Evolutionary conservation across 2,329 filamentous ascomycete species (phyloP), one percentile per base, ranked within the genome.

Genomic region (Neofusicoccum laricinum): DNA sequence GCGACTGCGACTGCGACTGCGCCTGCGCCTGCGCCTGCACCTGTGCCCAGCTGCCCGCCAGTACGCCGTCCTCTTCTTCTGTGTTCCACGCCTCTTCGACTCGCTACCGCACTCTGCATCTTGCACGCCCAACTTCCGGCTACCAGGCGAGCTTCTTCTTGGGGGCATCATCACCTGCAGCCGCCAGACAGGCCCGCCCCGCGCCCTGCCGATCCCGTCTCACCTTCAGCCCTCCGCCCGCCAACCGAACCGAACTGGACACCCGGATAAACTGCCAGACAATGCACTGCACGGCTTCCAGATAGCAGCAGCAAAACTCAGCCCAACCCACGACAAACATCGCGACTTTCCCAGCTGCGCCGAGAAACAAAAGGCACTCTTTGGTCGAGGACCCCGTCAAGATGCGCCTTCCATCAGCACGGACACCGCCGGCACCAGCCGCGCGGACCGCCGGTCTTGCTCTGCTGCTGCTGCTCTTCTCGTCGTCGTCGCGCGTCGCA

Each of bases 181-280:
- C 38, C 12, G 21, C 38, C 38, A 19, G 25, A 21, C 21, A 17
- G 53, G 17, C 51, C 38, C 38, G 38, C 51, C 51, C 51, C 10
- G 10, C 53, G 38, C 53, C 55, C 55, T 46, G 55, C n/a, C 55
- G 55, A 59, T 46, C 55, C 30, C 46, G 55, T 59, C 55, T 59
- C 55, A 59, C 30, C 55, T 4, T 46, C 40, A 19, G 55, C 55
- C 41, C 17, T 45, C 55, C 55, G 4, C 10, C 12, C n/a, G 41
- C 55, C 55, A 59, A 59, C 55, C 55, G 53, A 58, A 32, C 36
- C 51, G 38, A 43, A 36, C 53, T 30, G 21, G 19, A 43, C 36
- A 7, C 51, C 40, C 53, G 40, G 5, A 19, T n/a, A 34, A 32
- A 34, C 41, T 36, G 8, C n/a, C 55, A 19, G n/a, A 46, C 55